Evolutionary conservation across 108 stramenopile species (phyloP), one percentile per base, ranked within the genome.

Genomic region (Cyclotella baltica): DNA sequence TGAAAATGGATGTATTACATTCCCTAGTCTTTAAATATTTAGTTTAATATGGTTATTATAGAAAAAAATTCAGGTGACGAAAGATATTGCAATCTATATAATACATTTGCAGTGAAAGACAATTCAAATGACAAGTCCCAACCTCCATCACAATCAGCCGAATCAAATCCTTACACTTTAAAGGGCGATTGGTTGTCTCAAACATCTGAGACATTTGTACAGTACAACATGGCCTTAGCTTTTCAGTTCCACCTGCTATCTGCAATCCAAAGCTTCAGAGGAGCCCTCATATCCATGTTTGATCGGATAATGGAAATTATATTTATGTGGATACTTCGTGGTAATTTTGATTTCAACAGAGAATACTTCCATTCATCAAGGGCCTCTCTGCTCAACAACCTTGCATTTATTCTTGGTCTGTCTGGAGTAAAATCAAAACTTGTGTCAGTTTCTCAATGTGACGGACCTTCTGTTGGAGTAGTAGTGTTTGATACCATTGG

Each of bases 281-380:
- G 25, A 23, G 55, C 25, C 11, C 55, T 23, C 20, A n/a, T 56
- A 11, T 23, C 11, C 55, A 22, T 56, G 25, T 56, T 56, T 27
- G 55, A 56, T 23, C 20, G 11, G 11, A 56, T 56, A 23, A 56
- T 56, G 55, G 25, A 56, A 11, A 25, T 27, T 11, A 56, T 56
- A n/a, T 27, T 27, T 11, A 3, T 27, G 20, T 23, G 25, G 11
- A 11, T 10, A n/a, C 22, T 56, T 11, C 20, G 25, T 11, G 11
- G 55, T 11, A 56, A 56, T 27, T 27, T 56, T 56, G 55, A 56
- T 27, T 56, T 56, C 55, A 56, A 56, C 25, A 22, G 25, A 23
- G 11, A n/a, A n/a, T 22, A 23, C 55, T 27, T 56, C 20, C 11
- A 11, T 25, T 27, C 55, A 11, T 23, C 55, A 23, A 56, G 55